phyloP scores from a whole-genome alignment of 2,329 filamentous ascomycete genomes.

The Penicillium paneum region DNA sequence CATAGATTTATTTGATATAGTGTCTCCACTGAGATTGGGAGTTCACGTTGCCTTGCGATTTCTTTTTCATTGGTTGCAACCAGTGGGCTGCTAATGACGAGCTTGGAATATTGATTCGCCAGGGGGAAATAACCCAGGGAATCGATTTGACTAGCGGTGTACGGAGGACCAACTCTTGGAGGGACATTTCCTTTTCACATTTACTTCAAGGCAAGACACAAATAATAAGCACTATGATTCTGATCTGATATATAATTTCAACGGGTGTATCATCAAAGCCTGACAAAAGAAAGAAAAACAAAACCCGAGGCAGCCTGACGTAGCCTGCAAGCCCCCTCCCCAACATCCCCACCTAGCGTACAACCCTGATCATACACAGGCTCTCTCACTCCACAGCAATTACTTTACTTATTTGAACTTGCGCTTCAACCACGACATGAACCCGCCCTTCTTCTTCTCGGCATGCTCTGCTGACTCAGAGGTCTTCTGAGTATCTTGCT shows the following conservation, averaged over 20 bases:
- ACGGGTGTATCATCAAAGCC: conserved; percentile 14
- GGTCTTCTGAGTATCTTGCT: conserved; percentile 3
- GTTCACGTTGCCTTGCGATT: too few species aligned
- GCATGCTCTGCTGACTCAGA: conserved; percentile 10
- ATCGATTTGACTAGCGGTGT: neutral
- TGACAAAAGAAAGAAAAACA: conserved; percentile 7
- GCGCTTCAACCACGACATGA: conserved; percentile 29
- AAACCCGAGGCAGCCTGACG: neutral
- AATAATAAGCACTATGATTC: conserved; percentile 8
- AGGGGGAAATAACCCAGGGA: too few species aligned
- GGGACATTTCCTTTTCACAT: too few species aligned
- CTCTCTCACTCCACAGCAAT: neutral
- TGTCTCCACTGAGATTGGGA: too few species aligned
- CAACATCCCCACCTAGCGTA: conserved; percentile 1
- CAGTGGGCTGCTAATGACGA: too few species aligned
- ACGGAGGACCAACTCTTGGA: neutral
- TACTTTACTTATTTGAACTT: conserved; percentile 24
- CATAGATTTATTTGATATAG: too few species aligned
- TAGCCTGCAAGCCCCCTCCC: neutral
- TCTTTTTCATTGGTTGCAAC: too few species aligned
- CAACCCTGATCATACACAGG: conserved; percentile 8
- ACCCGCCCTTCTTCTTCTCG: conserved; percentile 24
- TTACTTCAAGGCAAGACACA: neutral
- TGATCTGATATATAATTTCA: conserved; percentile 16
- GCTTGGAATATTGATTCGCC: neutral